These are phyloP conservation scores for Penicillium bovifimosum DNA, from an alignment of 495 filamentous ascomycete species.

Conservation along the genomic window DNA sequence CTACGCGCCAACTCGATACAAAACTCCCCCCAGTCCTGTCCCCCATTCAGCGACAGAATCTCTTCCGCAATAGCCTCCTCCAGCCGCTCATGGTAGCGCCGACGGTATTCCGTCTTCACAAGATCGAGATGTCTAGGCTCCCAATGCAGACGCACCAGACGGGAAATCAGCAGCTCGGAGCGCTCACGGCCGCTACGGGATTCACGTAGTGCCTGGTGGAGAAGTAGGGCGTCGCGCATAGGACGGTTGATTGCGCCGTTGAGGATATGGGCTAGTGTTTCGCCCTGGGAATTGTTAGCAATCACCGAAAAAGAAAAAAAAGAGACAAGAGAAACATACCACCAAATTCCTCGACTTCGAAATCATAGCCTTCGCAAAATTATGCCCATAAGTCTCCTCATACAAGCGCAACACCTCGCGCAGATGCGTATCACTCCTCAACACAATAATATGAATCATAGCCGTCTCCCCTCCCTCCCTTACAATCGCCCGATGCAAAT, in stretches of 20 bases:
- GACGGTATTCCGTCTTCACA: conserved; percentile 65
- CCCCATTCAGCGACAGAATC: conserved; percentile 33
- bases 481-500: conserved; percentile 63
- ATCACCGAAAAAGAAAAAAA: background rate
- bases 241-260: conserved; percentile 95
- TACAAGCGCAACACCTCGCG: conserved; percentile 72
- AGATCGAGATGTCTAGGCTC: conserved; percentile 67
- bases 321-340: conserved; percentile 45
- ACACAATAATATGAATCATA: conserved; percentile 83
- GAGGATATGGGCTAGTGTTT: conserved; percentile 90
- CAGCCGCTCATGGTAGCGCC: conserved; percentile 65
- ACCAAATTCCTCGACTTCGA: conserved; percentile 86
- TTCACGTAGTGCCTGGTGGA: conserved; percentile 80
- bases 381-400: conserved; percentile 60
- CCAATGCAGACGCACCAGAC: conserved; percentile 80
- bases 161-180: conserved; percentile 75
- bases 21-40: conserved; percentile 52
- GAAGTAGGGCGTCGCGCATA: conserved; percentile 87
- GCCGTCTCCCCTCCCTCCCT: conserved; percentile 82
- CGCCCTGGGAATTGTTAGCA: conserved; percentile 56
- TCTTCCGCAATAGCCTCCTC: conserved; percentile 54
- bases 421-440: conserved; percentile 73
- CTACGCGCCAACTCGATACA: conserved; percentile 50
- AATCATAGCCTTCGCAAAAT: conserved; percentile 83
- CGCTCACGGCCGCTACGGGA: conserved; percentile 59